Evolutionary conservation across 257 asterid species (phyloP).

Genomic region (Ligustrum vulgare): DNA sequence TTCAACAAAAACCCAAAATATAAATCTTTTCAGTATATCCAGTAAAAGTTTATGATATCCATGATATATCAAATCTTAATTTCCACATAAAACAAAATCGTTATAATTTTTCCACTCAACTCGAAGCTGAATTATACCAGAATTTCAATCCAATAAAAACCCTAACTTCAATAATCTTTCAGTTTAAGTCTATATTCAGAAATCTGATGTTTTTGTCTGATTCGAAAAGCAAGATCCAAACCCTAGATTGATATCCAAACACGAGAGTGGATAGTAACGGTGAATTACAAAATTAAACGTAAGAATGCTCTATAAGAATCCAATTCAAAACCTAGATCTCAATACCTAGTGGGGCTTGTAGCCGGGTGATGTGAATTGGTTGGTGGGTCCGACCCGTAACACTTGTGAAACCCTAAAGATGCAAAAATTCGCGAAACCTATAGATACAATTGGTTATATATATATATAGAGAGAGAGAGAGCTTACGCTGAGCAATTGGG

Average conservation of each 20-base stretch:
- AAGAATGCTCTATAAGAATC: constrained; percentile 4
- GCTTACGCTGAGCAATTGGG: constrained; percentile 46
- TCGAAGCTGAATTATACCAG: constrained; percentile 5
- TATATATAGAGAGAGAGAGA: constrained; percentile 23
- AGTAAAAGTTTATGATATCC: constrained; percentile 3
- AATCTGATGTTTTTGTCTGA: constrained; percentile 5
- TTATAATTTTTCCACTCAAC: constrained; percentile 24
- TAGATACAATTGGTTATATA: neutral
- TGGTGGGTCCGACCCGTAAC: constrained; percentile 31
- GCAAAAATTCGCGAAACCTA: constrained; percentile 13
- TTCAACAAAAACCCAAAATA: neutral
- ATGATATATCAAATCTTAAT: constrained; percentile 19
- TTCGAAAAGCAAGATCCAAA: constrained; percentile 24
- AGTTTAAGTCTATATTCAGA: constrained; percentile 16
- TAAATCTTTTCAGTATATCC: neutral
- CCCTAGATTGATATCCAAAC: constrained; percentile 38
- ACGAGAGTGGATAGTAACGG: neutral
- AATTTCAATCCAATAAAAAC: constrained; percentile 23
- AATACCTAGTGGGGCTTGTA: neutral
- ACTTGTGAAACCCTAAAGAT: constrained; percentile 34
- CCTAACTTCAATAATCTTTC: constrained; percentile 26
- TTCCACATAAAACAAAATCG: constrained; percentile 22
- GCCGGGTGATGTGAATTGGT: neutral
- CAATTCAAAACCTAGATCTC: constrained; percentile 26
- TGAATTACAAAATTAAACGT: neutral